Base-by-base conservation (phyloP, 228 moss, liverwort and hornwort genomes). In the Sphagnum fallax region DNA sequence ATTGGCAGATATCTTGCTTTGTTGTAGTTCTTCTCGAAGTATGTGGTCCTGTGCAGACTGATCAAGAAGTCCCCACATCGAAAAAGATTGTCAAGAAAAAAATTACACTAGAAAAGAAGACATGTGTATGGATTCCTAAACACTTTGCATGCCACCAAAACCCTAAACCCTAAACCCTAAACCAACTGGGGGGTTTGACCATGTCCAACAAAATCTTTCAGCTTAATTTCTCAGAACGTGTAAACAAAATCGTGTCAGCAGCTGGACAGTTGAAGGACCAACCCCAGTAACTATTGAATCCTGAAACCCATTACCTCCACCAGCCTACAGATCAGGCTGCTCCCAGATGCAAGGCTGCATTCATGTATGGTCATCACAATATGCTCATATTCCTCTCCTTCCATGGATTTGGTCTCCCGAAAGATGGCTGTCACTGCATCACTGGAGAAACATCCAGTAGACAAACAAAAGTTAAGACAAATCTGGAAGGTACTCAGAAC, bases 21-120 rank as follows among this genome's bases (percentile, higher is more conserved):
- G 80, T 57, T 83, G 72, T 49, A 85, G 81, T 70, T 84, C 94
- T 75, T 86, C 89, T 71, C 72, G 76, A 70, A 94, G 78, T 72
- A 94, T 69, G 64, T 79, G 77, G 72, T 98, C 92, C 79, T 90
- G 92, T 15, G 79, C 85, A 70, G 89, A 89, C 94, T 94, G 82
- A 65, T 72, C 32, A 32, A 32, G 32, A 32, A 32, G 32, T 32
- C 2, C 32, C 32, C 32, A 32, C 32, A 32, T 32, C 32, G 0
- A 32, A 32, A 32, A 32, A 32, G 2, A 32, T 32, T 32, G 32
- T 32, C 2, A 32, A 2, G 32, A 32, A 32, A 32, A 32, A 32
- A 32, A 32, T 32, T 32, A 32, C 32, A 32, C 32, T 32, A 32
- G 32, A 32, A 32, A 32, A 32, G 32, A 32, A 32, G 32, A 32